These are phyloP conservation scores for Trichocladium uniseriatum DNA, from an alignment of 495 filamentous ascomycete species.

Conservation along the genomic window DNA sequence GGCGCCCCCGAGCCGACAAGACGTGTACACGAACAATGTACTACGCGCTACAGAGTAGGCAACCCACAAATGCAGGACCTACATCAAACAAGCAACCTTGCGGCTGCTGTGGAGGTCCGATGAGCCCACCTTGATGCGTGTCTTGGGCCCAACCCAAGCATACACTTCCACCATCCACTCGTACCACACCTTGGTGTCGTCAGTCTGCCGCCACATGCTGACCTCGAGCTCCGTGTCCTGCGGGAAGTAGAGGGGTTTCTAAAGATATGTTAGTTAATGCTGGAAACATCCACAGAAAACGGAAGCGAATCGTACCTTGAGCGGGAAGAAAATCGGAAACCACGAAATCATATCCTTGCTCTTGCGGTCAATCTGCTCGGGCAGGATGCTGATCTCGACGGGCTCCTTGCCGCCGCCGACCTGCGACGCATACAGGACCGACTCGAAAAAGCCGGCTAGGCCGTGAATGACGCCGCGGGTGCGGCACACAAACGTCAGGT, in stretches of 20 bases:
- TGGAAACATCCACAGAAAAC: background rate
- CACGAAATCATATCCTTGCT: slow-evolving; percentile 94
- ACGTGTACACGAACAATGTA: no score
- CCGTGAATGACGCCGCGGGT: slow-evolving; percentile 82
- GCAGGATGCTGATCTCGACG: slow-evolving; percentile 85
- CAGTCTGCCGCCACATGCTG: slow-evolving; percentile 90
- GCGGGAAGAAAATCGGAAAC: slow-evolving; percentile 97
- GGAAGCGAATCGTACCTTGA: slow-evolving; percentile 56
- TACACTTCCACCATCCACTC: slow-evolving; percentile 93
- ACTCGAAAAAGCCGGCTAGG: slow-evolving; percentile 91
- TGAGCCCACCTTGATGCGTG: slow-evolving; percentile 62
- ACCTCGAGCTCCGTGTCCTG: slow-evolving; percentile 76
- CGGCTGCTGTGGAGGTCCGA: slow-evolving; percentile 85
- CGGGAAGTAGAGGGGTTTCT: slow-evolving; percentile 85
- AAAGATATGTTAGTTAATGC: slow-evolving; percentile 7
- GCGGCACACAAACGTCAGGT: slow-evolving; percentile 59
- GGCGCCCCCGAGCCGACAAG: background rate
- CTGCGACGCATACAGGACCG: slow-evolving; percentile 59
- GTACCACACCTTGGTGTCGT: slow-evolving; percentile 96
- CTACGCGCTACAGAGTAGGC: background rate
- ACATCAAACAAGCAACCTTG: slow-evolving; percentile 90
- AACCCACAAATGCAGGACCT: background rate
- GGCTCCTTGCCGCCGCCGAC: slow-evolving; percentile 27
- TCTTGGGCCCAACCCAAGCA: slow-evolving; percentile 48
- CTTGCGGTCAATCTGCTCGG: slow-evolving; percentile 84